Base-by-base conservation (phyloP, 2,329 filamentous ascomycete genomes). In the Rugonectria rugulosa region DNA sequence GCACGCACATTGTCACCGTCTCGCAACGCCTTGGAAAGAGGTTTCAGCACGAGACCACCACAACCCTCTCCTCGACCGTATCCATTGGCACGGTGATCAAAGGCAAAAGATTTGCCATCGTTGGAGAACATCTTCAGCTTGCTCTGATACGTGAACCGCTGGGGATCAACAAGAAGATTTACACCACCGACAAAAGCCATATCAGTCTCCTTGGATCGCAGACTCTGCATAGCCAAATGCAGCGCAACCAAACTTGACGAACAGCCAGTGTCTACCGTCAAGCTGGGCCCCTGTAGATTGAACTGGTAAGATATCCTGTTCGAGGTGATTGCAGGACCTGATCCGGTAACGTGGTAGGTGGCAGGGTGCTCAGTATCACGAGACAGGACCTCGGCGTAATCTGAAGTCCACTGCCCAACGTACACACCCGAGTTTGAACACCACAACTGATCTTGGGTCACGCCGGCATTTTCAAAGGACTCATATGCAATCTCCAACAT, bases 221-320 rank as follows among this genome's bases (percentile, higher is more conserved):
- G 62, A 50, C 68, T 70, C 20, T 65, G 59, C 5, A 65, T 55
- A 3, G 79, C 81, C 20, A 77, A 67, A 55, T 83, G 77, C 1
- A 83, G 67, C 0, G 78, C 79, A 4, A 78, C 73, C 5, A 83
- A 63, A 49, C 75, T 78, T 15, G 76, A 73, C 0, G 80, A 82
- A 59, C 81, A 84, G 1, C 77, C 81, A 0, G 81, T 83, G 53
- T 83, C 78, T 6, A 82, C 68, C 0, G 79, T 80, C 62, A 80
- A 68, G 24, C 75, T 79, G 0, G 79, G 77, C 0, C 80, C 80
- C 9, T 63, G 63, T 32, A 82, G 73, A 57, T 83, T 73, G 61
- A 77, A 81, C 44, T 74, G 76, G 64, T 81, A 79, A 0, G 76
- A 80, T 11, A 82, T 65, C n/a, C 79, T 71, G 59, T 80, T 80